These are phyloP conservation scores for Saitozyma podzolica DNA, from an alignment of 768 basidiomycete species.

Conservation along the genomic window DNA sequence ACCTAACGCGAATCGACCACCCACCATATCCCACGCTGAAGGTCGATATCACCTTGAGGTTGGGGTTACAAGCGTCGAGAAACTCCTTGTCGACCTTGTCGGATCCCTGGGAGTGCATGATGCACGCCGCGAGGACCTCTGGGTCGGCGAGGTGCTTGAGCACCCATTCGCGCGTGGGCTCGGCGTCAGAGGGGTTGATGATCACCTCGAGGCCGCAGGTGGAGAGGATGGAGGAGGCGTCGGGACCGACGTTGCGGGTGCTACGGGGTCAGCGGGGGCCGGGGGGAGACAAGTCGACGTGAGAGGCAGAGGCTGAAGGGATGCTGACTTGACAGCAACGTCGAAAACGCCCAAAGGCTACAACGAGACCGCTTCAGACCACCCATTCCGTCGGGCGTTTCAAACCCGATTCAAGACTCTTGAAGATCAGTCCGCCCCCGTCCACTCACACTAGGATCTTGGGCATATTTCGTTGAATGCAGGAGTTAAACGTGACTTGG, in stretches of 20 bases:
- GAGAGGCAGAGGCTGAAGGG: no score
- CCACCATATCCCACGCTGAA: slow-evolving; percentile 58
- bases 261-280: slow-evolving; percentile 16
- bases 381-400: no score
- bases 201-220: slow-evolving; percentile 53
- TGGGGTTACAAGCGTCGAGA: slow-evolving; percentile 58
- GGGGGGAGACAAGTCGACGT: no score
- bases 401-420: no score
- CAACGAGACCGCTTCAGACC: no score
- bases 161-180: slow-evolving; percentile 20
- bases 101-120: slow-evolving; percentile 27
- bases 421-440: no score
- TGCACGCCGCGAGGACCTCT: slow-evolving; percentile 15
- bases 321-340: no score
- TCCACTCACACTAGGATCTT: slow-evolving; percentile 18
- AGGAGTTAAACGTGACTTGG: no score
- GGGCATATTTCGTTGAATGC: slow-evolving; percentile 12
- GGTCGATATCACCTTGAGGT: slow-evolving; percentile 79
- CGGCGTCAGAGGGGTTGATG: slow-evolving; percentile 56
- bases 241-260: slow-evolving; percentile 40
- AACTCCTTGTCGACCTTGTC: slow-evolving; percentile 72
- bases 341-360: no score
- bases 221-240: slow-evolving; percentile 40
- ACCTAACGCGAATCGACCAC: background rate
- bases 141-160: slow-evolving; percentile 28